These are phyloP conservation scores for Candida wancherniae DNA, from an alignment of 805 yeast genomes.

Conservation along the genomic window DNA sequence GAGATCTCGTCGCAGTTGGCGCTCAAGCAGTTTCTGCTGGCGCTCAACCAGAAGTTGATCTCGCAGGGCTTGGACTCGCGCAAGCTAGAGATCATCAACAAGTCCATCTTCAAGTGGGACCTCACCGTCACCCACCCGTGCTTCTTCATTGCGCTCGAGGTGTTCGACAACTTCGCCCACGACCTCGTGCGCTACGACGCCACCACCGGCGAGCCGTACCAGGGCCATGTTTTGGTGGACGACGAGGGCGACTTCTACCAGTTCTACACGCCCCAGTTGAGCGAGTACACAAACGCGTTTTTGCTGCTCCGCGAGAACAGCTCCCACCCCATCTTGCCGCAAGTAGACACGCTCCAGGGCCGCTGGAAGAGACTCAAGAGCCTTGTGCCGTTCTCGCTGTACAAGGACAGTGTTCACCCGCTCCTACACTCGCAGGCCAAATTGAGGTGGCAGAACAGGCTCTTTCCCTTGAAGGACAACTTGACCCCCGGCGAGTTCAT, in stretches of 20 bases:
- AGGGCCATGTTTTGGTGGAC: slow-evolving; percentile 74
- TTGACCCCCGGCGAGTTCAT: slow-evolving; percentile 71
- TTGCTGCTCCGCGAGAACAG: slow-evolving; percentile 53
- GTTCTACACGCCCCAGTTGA: slow-evolving; percentile 60
- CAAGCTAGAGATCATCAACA: slow-evolving; percentile 62
- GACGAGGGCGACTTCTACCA: slow-evolving; percentile 72
- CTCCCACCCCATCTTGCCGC: slow-evolving; percentile 30
- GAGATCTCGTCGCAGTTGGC: slow-evolving; percentile 67
- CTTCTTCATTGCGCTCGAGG: slow-evolving; percentile 75
- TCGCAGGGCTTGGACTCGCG: slow-evolving; percentile 45
- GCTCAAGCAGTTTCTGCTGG: slow-evolving; percentile 44
- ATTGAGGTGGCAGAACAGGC: slow-evolving; percentile 41
- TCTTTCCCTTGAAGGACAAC: slow-evolving; percentile 63
- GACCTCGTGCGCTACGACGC: slow-evolving; percentile 76
- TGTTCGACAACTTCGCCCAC: slow-evolving; percentile 79
- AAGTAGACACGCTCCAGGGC: slow-evolving; percentile 19
- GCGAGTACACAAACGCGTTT: slow-evolving; percentile 50
- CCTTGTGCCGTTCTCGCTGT: slow-evolving; percentile 24
- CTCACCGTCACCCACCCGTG: slow-evolving; percentile 58
- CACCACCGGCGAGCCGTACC: slow-evolving; percentile 59
- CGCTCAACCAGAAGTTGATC: slow-evolving; percentile 29
- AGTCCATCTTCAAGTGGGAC: slow-evolving; percentile 75
- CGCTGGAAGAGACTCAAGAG: slow-evolving; percentile 24
- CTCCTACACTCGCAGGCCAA: slow-evolving; percentile 44
- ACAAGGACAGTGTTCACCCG: slow-evolving; percentile 50